phyloP scores from a whole-genome alignment of 495 filamentous ascomycete species.

The Lophiostoma macrostomum region DNA sequence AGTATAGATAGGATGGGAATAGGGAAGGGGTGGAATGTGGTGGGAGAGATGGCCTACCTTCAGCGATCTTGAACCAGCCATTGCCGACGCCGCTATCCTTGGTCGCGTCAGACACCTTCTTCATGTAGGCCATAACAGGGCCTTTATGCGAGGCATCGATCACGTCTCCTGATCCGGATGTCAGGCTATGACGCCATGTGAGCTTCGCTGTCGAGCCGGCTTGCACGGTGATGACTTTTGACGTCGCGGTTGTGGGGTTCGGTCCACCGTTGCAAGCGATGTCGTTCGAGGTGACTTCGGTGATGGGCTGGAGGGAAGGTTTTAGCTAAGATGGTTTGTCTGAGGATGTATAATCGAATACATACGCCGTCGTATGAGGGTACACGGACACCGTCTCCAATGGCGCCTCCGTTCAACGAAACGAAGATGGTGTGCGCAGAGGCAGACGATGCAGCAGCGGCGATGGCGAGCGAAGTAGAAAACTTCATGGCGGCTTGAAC shows the following conservation, averaged over 20 bases:
- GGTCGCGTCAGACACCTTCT: conserved; percentile 22
- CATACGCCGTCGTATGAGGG: conserved; percentile 50
- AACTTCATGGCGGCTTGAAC: conserved; percentile 21
- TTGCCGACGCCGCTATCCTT: conserved; percentile 15
- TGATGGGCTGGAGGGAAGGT: conserved; percentile 40
- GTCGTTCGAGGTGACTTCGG: conserved; percentile 45
- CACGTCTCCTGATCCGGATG: conserved; percentile 45
- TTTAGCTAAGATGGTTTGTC: not conserved
- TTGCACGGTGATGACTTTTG: conserved; percentile 43
- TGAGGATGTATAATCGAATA: not conserved
- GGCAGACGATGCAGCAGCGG: conserved; percentile 26
- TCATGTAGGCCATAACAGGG: conserved; percentile 31
- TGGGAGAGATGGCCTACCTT: not conserved
- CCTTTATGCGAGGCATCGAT: conserved; percentile 52
- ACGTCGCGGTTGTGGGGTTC: conserved; percentile 25
- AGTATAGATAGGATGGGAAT: not conserved
- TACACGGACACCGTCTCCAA: conserved; percentile 48
- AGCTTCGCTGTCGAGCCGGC: conserved; percentile 46
- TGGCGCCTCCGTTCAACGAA: conserved; percentile 49
- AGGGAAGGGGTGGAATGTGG: not conserved
- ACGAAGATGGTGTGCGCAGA: conserved; percentile 34
- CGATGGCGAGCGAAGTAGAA: conserved; percentile 11
- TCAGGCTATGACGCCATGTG: conserved; percentile 52
- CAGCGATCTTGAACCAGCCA: too few relatives aligned
- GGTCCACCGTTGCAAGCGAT: conserved; percentile 42